Evolutionary conservation across 495 filamentous ascomycete genomes (phyloP).

Genomic region (Podospora anserina): DNA sequence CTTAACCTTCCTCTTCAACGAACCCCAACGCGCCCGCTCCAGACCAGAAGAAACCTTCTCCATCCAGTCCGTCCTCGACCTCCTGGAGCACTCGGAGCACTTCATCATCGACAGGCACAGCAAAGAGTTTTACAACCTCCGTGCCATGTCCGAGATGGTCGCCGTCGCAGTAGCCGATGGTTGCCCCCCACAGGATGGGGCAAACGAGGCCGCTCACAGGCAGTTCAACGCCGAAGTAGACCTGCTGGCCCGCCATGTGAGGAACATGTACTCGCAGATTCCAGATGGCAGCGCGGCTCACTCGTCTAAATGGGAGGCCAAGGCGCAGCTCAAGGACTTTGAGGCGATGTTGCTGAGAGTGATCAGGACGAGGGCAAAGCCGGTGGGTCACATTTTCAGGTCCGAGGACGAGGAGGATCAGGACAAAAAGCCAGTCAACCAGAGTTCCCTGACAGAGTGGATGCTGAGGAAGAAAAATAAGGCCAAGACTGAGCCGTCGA

Average conservation of each 20-base stretch:
- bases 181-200: slow-evolving; percentile 22
- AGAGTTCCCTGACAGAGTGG: background rate
- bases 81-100: slow-evolving; percentile 46
- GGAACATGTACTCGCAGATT: slow-evolving; percentile 65
- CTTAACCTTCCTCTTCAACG: slow-evolving; percentile 62
- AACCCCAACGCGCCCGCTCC: slow-evolving; percentile 45
- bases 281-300: slow-evolving; percentile 69
- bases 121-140: slow-evolving; percentile 67
- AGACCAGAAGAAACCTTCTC: slow-evolving; percentile 46
- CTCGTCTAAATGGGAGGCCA: slow-evolving; percentile 68
- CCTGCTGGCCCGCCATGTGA: slow-evolving; percentile 57
- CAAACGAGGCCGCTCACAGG: slow-evolving; percentile 38
- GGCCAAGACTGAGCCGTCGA: background rate
- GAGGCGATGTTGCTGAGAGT: slow-evolving; percentile 67
- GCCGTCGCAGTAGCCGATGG: slow-evolving; percentile 72
- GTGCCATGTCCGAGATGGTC: slow-evolving; percentile 61
- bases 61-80: slow-evolving; percentile 48
- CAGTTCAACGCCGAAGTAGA: slow-evolving; percentile 69
- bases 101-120: slow-evolving; percentile 35
- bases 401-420: slow-evolving; percentile 29
- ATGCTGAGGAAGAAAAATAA: background rate
- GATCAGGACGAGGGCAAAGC: slow-evolving; percentile 62
- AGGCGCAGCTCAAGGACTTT: slow-evolving; percentile 66
- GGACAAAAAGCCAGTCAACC: slow-evolving; percentile 8
- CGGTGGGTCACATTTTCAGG: slow-evolving; percentile 57